Base-by-base conservation (phyloP, 495 filamentous ascomycete genomes). In the Cryomyces minteri region DNA sequence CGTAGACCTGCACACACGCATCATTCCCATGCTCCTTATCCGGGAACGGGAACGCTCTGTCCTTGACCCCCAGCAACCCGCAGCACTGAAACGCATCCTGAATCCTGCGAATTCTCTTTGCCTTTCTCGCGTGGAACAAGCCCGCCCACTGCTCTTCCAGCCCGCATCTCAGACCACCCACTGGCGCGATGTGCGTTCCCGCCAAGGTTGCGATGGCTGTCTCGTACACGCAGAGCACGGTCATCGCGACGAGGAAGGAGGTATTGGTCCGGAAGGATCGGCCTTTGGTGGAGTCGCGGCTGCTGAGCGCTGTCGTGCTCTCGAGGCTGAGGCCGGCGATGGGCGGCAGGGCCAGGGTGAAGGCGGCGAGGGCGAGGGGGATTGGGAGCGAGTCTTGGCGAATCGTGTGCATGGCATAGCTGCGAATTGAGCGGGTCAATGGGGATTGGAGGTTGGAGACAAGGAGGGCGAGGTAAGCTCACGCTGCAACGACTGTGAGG, bases 31-130 rank as follows among this genome's bases (percentile, higher is more conserved):
- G 43, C 46, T 8, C 32, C 41, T 56, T 57, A 28, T 47, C 46
- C 25, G 50, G 50, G 48, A 79, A 79, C 7, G 79, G 79, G 63
- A 65, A 80, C 0, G 68, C 67, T 45, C 65, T 65, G 51, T 85
- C 77, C 43, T 55, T 61, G 4, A 68, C 51, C 18, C 63, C 69
- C 30, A 62, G 61, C 9, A 80, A 61, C 3, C 80, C 80, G 48
- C 80, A 85, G 58, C 80, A 85, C 6, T 67, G 52, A 36, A 82
- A 67, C 0, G 61, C 50, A 55, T 83, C 74, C 46, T 85, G 79
- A 48, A 85, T 79, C 6, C 57, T 41, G 41, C 70, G 59, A 44
- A 85, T 75, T 7, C 63, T 55, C 12, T 62, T 54, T 0, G 47
- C 63, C 44, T 80, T 56, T 48, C 76, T 70, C 0, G 43, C 32